Evolutionary conservation across 1,139 yeast genomes (phyloP).

Genomic region (Kodamaea sp.): DNA sequence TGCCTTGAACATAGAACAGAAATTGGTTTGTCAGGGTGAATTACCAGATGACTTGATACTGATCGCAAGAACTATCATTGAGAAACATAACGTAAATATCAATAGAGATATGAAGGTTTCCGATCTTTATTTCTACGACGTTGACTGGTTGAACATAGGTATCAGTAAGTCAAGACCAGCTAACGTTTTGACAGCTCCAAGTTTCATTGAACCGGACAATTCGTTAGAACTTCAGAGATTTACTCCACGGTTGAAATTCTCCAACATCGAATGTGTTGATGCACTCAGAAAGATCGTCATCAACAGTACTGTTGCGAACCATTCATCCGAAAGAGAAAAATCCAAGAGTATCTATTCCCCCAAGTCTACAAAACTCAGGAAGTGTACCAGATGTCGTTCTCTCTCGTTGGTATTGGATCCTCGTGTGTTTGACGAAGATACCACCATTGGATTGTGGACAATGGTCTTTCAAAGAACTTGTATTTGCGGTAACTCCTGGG

Average conservation of each 20-base stretch:
- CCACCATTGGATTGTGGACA: conserved; percentile 59
- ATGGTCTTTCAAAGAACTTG: conserved; percentile 76
- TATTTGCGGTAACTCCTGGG: conserved; percentile 82
- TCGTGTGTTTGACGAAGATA: conserved; percentile 38
- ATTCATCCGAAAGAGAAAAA: background rate
- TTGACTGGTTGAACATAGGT: conserved; percentile 65
- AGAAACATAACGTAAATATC: conserved; percentile 33
- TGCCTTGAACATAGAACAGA: conserved; percentile 58
- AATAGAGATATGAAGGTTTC: conserved; percentile 45
- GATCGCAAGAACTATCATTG: conserved; percentile 33
- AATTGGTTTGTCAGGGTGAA: conserved; percentile 62
- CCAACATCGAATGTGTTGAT: conserved; percentile 37
- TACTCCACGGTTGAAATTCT: conserved; percentile 22
- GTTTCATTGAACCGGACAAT: background rate
- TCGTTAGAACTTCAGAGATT: background rate
- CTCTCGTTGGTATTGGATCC: conserved; percentile 54
- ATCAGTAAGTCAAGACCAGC: conserved; percentile 16
- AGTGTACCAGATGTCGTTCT: conserved; percentile 71
- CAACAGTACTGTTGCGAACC: conserved; percentile 12
- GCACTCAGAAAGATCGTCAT: conserved; percentile 46
- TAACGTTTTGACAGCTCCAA: background rate
- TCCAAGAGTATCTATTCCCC: conserved; percentile 8
- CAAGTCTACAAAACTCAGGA: conserved; percentile 29
- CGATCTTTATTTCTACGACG: conserved; percentile 65
- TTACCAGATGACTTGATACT: conserved; percentile 48